Evolutionary conservation across 2,329 filamentous ascomycete species (phyloP), one percentile per base, ranked within the genome.

Genomic region (Lizonia empirigonia): DNA sequence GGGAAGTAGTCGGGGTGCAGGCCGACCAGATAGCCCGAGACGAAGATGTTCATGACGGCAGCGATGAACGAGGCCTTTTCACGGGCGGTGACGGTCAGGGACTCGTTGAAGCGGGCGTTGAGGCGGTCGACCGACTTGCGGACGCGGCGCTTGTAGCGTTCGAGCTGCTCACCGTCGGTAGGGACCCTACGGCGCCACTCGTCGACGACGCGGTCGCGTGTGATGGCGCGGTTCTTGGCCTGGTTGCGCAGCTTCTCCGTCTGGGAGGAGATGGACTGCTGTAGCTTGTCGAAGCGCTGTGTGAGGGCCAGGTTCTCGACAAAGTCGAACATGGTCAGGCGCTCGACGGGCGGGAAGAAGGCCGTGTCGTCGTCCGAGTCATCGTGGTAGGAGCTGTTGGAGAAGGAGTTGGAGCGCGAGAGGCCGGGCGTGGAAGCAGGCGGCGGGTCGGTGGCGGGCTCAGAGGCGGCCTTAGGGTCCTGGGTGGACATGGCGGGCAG

Each of bases 41-140:
- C 86, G 75, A 99, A 96, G 72, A 99, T 94, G 76, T 99, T 99
- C 77, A 97, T 85, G 61, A 97, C 92, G 65, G 91, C 94, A 54
- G 86, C 93, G 56, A 99, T 97, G 74, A 99, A 99, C 5, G 93
- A 92, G 39, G 95, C 79, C 80, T 99, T 99, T 77, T 99, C 94
- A 51, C 92, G 86, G 40, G 90, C 75, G 1, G 91, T 97, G 63
- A 99, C 91, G 7, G 85, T 87, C 66, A 91, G 91, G 15, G 89
- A 90, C 68, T 96, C 89, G 69, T 90, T 94, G 92, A 93, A 99
- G 67, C 86, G 86, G 60, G 82, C 84, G 54, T 87, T 88, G 26
- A 97, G 81, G 60, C 90, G 89, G 65, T 97, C 92, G n/a, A 97
- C 91, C 40, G 88, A 91, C 40, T 83, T 82, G 60, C 87, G 88